Conservation (phyloP, 2,329 filamentous ascomycete species). For the Trichoderma polysporum region DNA sequence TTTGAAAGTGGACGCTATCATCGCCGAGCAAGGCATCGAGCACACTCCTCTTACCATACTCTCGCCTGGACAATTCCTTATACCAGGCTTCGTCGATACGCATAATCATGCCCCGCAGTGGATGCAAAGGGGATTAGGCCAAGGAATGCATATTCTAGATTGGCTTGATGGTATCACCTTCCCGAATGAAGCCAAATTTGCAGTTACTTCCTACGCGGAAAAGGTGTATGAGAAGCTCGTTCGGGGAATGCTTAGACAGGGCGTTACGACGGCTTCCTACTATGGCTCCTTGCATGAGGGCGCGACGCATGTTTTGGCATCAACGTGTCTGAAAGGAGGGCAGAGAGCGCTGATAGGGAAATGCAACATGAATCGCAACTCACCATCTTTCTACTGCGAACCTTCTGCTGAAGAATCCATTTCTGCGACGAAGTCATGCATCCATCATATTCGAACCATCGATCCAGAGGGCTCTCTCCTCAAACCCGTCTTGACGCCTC, state of each 20-base stretch:
- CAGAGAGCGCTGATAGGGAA: constrained; percentile 63
- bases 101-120: constrained; percentile 67
- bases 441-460: constrained; percentile 46
- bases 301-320: constrained; percentile 57
- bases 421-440: constrained; percentile 48
- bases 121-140: constrained; percentile 48
- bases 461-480: constrained; percentile 47
- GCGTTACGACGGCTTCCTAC: constrained; percentile 62
- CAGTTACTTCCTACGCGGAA: constrained; percentile 52
- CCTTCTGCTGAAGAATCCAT: constrained; percentile 47
- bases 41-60: constrained; percentile 30
- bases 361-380: constrained; percentile 60
- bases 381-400: constrained; percentile 56
- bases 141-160: constrained; percentile 56
- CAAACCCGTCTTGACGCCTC: constrained; percentile 54
- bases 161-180: constrained; percentile 67
- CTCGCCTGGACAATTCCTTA: constrained; percentile 49
- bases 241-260: constrained; percentile 58
- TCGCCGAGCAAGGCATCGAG: constrained; percentile 20
- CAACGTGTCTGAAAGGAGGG: constrained; percentile 51
- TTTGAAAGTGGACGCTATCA: constrained; percentile 21
- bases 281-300: constrained; percentile 57
- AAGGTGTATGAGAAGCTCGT: constrained; percentile 54
- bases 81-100: constrained; percentile 64
- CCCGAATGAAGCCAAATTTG: constrained; percentile 61